Evolutionary conservation across 2,329 filamentous ascomycete species (phyloP), one percentile per base, ranked within the genome.

Genomic region (Botrytis pseudocinerea): DNA sequence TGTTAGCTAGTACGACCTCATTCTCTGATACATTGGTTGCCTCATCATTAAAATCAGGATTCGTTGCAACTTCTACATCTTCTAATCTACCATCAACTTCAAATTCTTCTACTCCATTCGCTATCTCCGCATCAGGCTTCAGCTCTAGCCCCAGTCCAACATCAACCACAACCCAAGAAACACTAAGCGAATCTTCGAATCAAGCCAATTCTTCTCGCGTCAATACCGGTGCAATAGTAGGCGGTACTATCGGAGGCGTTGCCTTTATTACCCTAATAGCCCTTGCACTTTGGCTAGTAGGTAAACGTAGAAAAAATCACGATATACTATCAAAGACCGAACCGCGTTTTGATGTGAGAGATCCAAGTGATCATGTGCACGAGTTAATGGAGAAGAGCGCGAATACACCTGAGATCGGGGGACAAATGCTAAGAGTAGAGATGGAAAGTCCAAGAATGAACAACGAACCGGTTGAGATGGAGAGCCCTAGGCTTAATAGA

Each of bases 261-360:
- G 22, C 9, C 1, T 18, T n/a, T 0, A n/a, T 54, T 20, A 6
- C 25, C 16, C 12, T 16, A 4, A 12, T 40, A 22, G 14, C 1
- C 2, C 5, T 54, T 5, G 46, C 6, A 28, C 40, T 28, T 14
- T 66, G 32, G 46, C 22, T 54, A n/a, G 8, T 66, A 4, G 7
- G 32, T 22, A 51, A 14, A 38, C 64, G 54, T 25, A 40, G 28
- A 54, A 69, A 32, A 10, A 44, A 7, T 2, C 48, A 32, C 18
- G 28, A 18, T 40, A 3, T 28, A 22, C 5, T 32, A 9, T 12
- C 35, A 32, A 44, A 12, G 22, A 12, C 35, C 3, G 32, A 59
- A 12, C 16, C 18, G 0, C 16, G 12, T 12, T 16, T 10, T 3
- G 7, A 25, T 16, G 20, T 32, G 0, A 44, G 32, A 32, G 51